phyloP scores from a whole-genome alignment of 75 land plant species.

The Adiantum capillusveneris region DNA sequence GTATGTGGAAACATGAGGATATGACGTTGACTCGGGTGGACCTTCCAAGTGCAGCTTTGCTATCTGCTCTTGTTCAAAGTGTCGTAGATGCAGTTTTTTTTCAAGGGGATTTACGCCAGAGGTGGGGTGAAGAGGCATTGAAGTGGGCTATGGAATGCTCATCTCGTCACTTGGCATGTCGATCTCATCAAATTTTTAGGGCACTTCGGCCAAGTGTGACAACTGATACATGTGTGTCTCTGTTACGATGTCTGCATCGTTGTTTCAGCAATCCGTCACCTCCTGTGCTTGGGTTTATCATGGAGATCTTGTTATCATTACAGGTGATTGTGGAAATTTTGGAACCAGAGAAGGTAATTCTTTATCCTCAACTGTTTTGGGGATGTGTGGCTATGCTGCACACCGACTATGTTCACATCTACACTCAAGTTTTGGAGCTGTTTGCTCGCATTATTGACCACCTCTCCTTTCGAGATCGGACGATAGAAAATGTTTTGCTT shows the following conservation, averaged over 20 bases:
- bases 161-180: conserved; percentile 89
- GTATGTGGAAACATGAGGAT: conserved; percentile 99
- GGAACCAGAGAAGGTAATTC: conserved; percentile 86
- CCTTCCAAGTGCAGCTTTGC: conserved; percentile 92
- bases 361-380: conserved; percentile 66
- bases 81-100: conserved; percentile 98
- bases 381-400: conserved; percentile 99
- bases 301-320: conserved; percentile 92
- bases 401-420: conserved; percentile 95
- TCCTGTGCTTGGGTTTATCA: conserved; percentile 81
- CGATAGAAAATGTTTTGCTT: conserved; percentile 88
- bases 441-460: conserved; percentile 91
- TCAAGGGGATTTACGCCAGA: conserved; percentile 94
- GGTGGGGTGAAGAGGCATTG: conserved; percentile 95
- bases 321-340: conserved; percentile 98
- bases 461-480: conserved; percentile 78
- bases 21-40: conserved; percentile 66
- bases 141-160: conserved; percentile 99
- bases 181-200: conserved; percentile 97
- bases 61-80: conserved; percentile 91
- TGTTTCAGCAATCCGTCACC: conserved; percentile 94
- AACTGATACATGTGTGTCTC: conserved; percentile 91
- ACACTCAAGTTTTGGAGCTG: conserved; percentile 97
- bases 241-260: conserved; percentile 89
- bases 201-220: conserved; percentile 91